Percentiles rank a stretch among this genome's conserved stretches.
Evolutionary conservation across 225 moss, liverwort and hornwort species (phyloP).

Genomic region (Pseudisothecium myosuroides): DNA sequence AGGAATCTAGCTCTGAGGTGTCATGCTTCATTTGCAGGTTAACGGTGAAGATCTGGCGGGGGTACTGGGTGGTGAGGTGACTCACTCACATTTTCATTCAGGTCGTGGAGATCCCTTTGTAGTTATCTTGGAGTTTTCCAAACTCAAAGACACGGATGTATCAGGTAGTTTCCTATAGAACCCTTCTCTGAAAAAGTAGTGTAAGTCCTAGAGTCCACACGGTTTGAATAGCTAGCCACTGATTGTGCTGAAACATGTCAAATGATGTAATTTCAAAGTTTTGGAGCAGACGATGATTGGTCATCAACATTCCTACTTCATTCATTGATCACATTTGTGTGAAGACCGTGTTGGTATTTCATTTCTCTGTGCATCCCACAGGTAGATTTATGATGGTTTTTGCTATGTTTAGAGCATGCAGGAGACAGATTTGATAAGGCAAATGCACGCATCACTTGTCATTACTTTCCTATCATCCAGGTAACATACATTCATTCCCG

Average conservation of each 20-base stretch:
- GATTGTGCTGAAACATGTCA: not conserved
- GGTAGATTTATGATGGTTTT: not conserved
- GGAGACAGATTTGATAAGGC: conserved; percentile 6
- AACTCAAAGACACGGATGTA: not conserved
- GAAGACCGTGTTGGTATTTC: not conserved
- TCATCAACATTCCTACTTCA: not conserved
- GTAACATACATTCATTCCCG: not conserved
- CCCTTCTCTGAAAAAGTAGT: not conserved
- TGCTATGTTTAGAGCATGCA: not conserved
- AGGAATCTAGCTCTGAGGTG: not conserved
- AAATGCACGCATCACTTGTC: conserved; percentile 38
- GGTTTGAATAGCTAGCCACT: not conserved
- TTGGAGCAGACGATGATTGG: not conserved
- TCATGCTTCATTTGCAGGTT: conserved; percentile 1
- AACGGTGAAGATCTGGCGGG: conserved; percentile 24
- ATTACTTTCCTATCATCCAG: conserved; percentile 28
- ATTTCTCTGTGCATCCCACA: not conserved
- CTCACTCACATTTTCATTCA: conserved; percentile 9
- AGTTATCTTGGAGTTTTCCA: conserved; percentile 9
- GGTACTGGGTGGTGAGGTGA: conserved; percentile 30
- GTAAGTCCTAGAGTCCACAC: not conserved
- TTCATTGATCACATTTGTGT: not conserved
- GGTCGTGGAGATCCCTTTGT: conserved; percentile 20
- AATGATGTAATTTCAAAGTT: not conserved
- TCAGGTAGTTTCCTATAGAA: not conserved